Evolutionary conservation across 192 early-diverging fungal genomes (phyloP), one percentile per base, ranked within the genome.

Genomic region (Podila verticillata): DNA sequence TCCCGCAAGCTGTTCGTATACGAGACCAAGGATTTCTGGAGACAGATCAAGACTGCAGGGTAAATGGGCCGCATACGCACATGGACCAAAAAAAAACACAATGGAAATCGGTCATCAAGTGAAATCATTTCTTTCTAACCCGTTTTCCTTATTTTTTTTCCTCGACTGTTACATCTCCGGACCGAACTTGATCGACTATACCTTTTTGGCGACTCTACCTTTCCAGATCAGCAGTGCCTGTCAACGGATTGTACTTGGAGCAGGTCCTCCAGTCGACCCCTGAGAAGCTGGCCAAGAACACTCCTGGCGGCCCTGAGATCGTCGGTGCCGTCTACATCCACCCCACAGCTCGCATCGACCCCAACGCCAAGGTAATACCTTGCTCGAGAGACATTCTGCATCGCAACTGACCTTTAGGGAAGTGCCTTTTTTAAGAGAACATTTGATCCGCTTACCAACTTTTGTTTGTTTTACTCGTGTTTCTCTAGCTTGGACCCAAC

Each of bases 291-390:
- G 87, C 92, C 28, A 87, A 86, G 63, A 86, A 87, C 30, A 65
- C 73, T 9, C 63, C 74, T 5, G 80, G 74, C 36, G 89, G 93
- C 6, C 92, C 94, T 19, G 92, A 95, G 70, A 90, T 98, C 70
- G 89, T 94, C 67, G 95, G 93, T 32, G 93, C 96, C 32, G 98
- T 97, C 13, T 97, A 91, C 84, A 97, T 98, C 74, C 97, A 99
- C 79, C 96, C 96, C 20, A 93, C 93, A 26, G 98, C 98, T 19
- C 87, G 93, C 60, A 79, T 99, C 57, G 94, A 99, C 87, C 95
- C 98, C 34, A 91, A 91, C 34, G 96, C 97, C 44, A 95, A 92
- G 81, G 87, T 90, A 79, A 34, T 58, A 44, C 0, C 22, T 54
- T 8, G 3, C 22, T 24, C 39, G 0, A 44, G 15, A 4, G 39